Percentiles rank a stretch among this genome's conserved stretches.
Conservation (phyloP, 345 rosid species). For the Syzygium aqueum region DNA sequence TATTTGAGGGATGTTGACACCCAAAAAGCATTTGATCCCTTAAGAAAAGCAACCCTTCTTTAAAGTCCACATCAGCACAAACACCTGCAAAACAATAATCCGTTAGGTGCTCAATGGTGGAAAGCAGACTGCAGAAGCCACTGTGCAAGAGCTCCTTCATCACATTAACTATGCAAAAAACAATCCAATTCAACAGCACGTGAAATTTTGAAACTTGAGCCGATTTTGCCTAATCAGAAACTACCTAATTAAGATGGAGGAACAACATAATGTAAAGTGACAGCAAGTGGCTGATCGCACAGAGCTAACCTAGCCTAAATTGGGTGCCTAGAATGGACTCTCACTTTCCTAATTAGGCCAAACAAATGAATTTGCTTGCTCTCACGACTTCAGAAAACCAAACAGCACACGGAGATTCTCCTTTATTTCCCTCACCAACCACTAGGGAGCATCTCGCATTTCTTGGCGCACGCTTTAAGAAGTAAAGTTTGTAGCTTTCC, state of each 20-base stretch:
- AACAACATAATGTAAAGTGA: neutral
- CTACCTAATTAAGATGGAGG: neutral
- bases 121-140: neutral
- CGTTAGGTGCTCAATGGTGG: too few relatives aligned
- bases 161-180: neutral
- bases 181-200: neutral
- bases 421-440: too few relatives aligned
- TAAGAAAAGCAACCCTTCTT: slow-evolving; percentile 61
- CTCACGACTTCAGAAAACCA: neutral
- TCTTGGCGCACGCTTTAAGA: too few relatives aligned
- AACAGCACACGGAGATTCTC: too few relatives aligned
- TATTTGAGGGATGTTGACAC: slow-evolving; percentile 63
- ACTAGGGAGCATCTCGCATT: too few relatives aligned
- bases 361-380: too few relatives aligned
- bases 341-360: neutral
- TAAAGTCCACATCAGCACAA: slow-evolving; percentile 38
- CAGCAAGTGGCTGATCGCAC: neutral
- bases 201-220: neutral
- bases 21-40: slow-evolving; percentile 79
- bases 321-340: neutral
- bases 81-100: slow-evolving; percentile 34
- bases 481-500: too few relatives aligned
- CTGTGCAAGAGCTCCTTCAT: rapidly evolving
- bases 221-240: neutral
- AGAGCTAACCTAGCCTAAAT: neutral